Percentiles rank a stretch among this genome's conserved stretches.
Evolutionary conservation across 352 stramenopile genomes (phyloP).

Genomic region (Peronosclerospora sorghi): DNA sequence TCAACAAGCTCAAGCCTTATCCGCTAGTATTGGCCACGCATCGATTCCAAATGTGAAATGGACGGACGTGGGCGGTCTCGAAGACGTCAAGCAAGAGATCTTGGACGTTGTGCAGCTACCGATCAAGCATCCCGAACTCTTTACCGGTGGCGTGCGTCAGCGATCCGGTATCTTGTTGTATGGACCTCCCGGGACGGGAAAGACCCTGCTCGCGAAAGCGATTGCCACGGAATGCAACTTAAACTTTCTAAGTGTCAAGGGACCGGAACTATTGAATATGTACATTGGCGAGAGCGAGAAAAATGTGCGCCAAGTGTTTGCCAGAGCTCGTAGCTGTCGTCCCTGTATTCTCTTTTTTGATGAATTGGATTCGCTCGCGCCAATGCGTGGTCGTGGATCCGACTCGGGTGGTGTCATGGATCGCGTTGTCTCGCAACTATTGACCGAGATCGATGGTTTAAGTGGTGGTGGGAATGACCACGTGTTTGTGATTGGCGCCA

Average conservation of each 20-base stretch:
- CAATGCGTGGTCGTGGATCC: conserved; percentile 81
- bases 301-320: conserved; percentile 92
- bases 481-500: conserved; percentile 94
- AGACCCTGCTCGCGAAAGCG: conserved; percentile 92
- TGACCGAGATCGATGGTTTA: conserved; percentile 91
- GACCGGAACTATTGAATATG: conserved; percentile 92
- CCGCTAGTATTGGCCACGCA: conserved; percentile 46
- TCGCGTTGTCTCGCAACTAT: conserved; percentile 91
- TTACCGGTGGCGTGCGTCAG: conserved; percentile 62
- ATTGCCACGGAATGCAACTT: conserved; percentile 93
- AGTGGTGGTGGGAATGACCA: conserved; percentile 58
- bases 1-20: conserved; percentile 56
- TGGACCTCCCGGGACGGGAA: conserved; percentile 83
- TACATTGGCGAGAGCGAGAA: conserved; percentile 97
- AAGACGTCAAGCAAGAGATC: conserved; percentile 98
- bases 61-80: conserved; percentile 96
- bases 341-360: conserved; percentile 91
- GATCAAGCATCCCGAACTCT: conserved; percentile 76
- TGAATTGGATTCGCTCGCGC: conserved; percentile 85
- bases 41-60: conserved; percentile 94
- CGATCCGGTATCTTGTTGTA: conserved; percentile 79
- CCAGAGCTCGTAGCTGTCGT: conserved; percentile 62
- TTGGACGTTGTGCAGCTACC: conserved; percentile 78
- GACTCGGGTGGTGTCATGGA: conserved; percentile 91
- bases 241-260: conserved; percentile 95